Percentiles rank a stretch among this genome's conserved stretches.
Conservation (phyloP, 2,329 filamentous ascomycete genomes). For the Fusarium guadeloupense region DNA sequence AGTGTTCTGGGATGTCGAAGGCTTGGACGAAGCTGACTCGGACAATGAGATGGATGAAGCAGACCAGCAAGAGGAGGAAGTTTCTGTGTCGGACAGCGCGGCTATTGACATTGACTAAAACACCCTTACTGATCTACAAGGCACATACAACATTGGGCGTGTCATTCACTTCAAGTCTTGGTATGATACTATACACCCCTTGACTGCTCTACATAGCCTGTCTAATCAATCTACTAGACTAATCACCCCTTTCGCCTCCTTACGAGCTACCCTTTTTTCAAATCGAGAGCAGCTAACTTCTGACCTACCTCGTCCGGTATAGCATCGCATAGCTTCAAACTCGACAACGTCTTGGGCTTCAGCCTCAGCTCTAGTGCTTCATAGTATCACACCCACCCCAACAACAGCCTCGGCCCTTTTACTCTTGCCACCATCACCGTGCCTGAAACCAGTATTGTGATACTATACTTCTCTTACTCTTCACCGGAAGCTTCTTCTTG, state of each 20-base stretch:
- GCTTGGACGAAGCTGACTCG: background rate
- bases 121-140: background rate
- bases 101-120: background rate
- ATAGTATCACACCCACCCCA: constrained; percentile 6
- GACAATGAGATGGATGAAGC: background rate
- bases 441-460: constrained; percentile 32
- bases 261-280: background rate
- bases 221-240: constrained; percentile 1
- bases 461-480: constrained; percentile 7
- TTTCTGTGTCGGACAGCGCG: background rate
- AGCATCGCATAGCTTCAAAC: constrained; percentile 17
- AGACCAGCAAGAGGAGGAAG: background rate
- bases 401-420: background rate
- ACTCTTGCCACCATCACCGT: background rate
- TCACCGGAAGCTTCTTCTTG: constrained; percentile 4
- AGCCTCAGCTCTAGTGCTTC: background rate
- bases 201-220: background rate
- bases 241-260: background rate
- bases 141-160: constrained; percentile 19
- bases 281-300: background rate
- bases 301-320: constrained; percentile 26
- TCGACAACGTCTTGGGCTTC: constrained; percentile 8
- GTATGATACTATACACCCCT: constrained; percentile 14
- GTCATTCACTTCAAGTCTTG: background rate
- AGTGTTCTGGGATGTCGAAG: background rate